A percentile compares a stretch with the other conserved stretches of the same genome.
Conservation (phyloP, 129 eudicot species). For the Deinandra increscens region DNA sequence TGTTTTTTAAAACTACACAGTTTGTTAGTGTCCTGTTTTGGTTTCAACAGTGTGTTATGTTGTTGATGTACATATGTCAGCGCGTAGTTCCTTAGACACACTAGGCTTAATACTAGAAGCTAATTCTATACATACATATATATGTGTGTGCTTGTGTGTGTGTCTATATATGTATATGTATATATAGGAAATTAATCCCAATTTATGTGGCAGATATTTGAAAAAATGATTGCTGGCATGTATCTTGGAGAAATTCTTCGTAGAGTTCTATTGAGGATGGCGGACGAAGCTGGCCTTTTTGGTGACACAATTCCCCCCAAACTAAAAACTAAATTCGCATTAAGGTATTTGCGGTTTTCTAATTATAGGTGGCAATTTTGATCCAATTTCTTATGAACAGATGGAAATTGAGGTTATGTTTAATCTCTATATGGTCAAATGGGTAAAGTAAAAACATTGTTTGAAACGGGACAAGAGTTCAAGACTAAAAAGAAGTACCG, state of each 20-base stretch:
- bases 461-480: neutral
- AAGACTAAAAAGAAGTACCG: no score
- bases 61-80: no score
- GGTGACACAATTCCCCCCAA: slow-evolving; percentile 8
- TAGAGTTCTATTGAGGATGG: slow-evolving; percentile 59
- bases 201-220: slow-evolving; percentile 50
- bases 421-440: neutral
- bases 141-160: no score
- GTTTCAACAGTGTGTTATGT: no score
- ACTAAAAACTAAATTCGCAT: slow-evolving; percentile 2
- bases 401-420: neutral
- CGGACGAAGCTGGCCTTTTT: slow-evolving; percentile 59
- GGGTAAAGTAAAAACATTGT: neutral
- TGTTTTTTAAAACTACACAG: no score
- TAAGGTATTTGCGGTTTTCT: slow-evolving; percentile 9
- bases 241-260: slow-evolving; percentile 92
- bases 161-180: no score
- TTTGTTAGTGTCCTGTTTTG: no score
- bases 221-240: slow-evolving; percentile 88
- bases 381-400: neutral
- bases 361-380: neutral
- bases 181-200: neutral
- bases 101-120: no score
- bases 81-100: no score
- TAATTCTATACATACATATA: no score